Evolutionary conservation across 768 basidiomycete species (phyloP).

Genomic region (Mycena vitilis): DNA sequence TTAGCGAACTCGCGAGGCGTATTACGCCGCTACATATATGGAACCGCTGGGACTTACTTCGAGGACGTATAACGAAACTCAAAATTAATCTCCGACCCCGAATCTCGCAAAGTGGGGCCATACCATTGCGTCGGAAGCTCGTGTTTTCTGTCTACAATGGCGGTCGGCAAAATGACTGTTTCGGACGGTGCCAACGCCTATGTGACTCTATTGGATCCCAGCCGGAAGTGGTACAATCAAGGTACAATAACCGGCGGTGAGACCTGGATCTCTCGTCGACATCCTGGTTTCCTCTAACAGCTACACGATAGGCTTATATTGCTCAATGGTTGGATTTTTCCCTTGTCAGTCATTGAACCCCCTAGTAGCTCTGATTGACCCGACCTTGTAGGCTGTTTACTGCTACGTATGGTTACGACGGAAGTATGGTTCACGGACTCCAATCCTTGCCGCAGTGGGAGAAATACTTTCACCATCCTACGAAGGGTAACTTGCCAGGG

Average conservation of each 20-base stretch:
- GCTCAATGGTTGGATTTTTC: slow-evolving; percentile 76
- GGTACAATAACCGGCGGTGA: slow-evolving; percentile 75
- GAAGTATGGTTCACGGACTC: slow-evolving; percentile 84
- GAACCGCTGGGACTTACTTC: too few species aligned
- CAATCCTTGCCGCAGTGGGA: slow-evolving; percentile 76
- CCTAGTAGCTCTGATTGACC: background rate
- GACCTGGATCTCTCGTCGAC: background rate
- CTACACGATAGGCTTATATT: slow-evolving; percentile 58
- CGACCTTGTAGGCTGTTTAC: slow-evolving; percentile 66
- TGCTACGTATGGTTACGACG: slow-evolving; percentile 81
- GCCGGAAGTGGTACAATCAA: slow-evolving; percentile 84
- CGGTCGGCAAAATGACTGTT: slow-evolving; percentile 58
- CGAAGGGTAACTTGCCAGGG: slow-evolving; percentile 68
- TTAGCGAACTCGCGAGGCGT: too few species aligned
- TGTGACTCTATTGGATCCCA: slow-evolving; percentile 70
- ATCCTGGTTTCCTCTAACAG: background rate
- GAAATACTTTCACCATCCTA: slow-evolving; percentile 66
- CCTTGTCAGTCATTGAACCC: slow-evolving; percentile 58
- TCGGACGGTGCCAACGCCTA: slow-evolving; percentile 51
- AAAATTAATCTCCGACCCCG: too few species aligned
- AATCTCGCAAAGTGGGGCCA: too few species aligned
- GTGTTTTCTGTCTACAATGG: slow-evolving; percentile 55
- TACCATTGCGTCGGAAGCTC: too few species aligned
- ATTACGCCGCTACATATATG: too few species aligned
- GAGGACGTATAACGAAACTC: too few species aligned